phyloP scores from a whole-genome alignment of 306 rosid genomes.

The Pterocarpus macrocarpus region DNA sequence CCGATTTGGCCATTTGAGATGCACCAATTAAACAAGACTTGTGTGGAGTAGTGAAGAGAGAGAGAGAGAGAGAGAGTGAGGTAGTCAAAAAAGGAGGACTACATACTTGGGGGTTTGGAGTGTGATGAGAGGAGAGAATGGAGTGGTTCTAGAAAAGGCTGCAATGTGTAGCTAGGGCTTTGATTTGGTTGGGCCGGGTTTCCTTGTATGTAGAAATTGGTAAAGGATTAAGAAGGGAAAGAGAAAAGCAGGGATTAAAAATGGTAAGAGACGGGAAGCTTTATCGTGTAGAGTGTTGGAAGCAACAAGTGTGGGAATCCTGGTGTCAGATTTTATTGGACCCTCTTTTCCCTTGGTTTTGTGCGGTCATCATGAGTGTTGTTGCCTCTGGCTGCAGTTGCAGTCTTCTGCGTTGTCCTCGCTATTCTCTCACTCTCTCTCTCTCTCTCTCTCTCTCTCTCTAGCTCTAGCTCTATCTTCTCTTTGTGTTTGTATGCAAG shows the following conservation, averaged over 20 bases:
- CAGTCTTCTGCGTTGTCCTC: conserved; percentile 47
- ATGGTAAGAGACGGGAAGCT: conserved; percentile 44
- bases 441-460: not conserved
- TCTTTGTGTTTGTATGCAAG: conserved; percentile 49
- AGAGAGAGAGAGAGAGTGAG: conserved; percentile 13
- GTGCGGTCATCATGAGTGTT: conserved; percentile 43
- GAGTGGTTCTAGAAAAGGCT: conserved; percentile 36
- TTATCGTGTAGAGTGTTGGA: conserved; percentile 89
- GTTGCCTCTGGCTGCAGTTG: conserved; percentile 38
- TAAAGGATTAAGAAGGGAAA: conserved; percentile 51
- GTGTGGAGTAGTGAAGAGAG: not conserved
- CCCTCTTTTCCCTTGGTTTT: conserved; percentile 37
- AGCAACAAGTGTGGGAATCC: conserved; percentile 87
- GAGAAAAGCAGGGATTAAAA: conserved; percentile 51
- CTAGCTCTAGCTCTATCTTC: conserved; percentile 5
- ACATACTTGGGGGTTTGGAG: not conserved
- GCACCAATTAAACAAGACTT: conserved; percentile 20
- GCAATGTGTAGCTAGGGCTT: not conserved
- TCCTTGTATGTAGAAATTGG: conserved; percentile 46
- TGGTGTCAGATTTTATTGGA: conserved; percentile 63
- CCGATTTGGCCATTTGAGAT: conserved; percentile 47
- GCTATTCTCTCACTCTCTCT: conserved; percentile 8
- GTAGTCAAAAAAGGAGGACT: not conserved
- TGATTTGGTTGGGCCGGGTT: conserved; percentile 18
- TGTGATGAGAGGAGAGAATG: not conserved